phyloP scores from a whole-genome alignment of 805 yeast genomes.

The Metschnikowia drakensbergensis region DNA sequence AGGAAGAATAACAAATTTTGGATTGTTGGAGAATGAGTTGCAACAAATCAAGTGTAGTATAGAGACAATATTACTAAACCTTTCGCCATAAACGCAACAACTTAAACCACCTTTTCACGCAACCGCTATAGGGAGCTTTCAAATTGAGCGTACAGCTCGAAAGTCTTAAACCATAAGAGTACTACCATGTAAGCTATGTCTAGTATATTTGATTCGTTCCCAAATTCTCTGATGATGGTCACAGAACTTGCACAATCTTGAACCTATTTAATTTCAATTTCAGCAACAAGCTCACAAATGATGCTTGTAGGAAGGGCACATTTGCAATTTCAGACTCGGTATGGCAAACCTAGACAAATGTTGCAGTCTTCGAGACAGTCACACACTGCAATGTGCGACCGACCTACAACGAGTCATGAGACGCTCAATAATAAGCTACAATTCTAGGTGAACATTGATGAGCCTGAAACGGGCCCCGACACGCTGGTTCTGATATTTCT shows the following conservation, averaged over 20 bases:
- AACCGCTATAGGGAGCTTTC: too few species aligned
- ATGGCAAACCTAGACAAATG: too few species aligned
- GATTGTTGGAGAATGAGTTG: neutral
- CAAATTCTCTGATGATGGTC: neutral
- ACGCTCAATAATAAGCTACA: neutral
- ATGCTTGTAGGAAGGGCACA: neutral
- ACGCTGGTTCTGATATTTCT: neutral
- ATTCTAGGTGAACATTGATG: neutral
- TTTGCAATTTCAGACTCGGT: neutral
- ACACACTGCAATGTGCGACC: neutral
- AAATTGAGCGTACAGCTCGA: too few species aligned
- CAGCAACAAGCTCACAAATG: neutral
- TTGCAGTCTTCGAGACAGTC: neutral
- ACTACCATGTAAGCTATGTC: neutral
- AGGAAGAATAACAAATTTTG: neutral
- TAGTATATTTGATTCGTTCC: neutral
- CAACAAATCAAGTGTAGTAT: too few species aligned
- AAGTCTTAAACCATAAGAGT: neutral
- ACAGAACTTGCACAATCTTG: neutral
- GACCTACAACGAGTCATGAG: too few species aligned
- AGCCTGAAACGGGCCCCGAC: neutral
- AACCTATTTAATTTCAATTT: neutral
- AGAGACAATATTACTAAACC: too few species aligned
- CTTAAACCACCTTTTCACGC: too few species aligned
- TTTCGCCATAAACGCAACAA: too few species aligned